Base-by-base conservation (phyloP, 257 asterid genomes). In the Catharanthus roseus region DNA sequence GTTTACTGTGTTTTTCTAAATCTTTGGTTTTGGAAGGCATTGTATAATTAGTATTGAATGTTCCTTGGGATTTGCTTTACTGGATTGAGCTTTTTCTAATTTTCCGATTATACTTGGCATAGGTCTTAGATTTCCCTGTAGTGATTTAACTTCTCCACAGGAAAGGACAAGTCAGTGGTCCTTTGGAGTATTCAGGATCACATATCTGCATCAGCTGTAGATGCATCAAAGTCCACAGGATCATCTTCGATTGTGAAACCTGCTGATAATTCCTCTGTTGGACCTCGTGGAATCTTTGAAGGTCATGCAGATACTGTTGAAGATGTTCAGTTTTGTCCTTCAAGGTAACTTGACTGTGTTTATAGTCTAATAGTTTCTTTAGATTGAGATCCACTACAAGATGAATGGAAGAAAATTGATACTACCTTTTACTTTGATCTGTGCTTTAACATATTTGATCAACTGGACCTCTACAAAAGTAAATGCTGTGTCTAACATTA, bases 111-210 rank as follows among this genome's bases (percentile, higher is more conserved):
- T 56, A n/a, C 28, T 65, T 39, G 28, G 26, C 53, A 4, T 26
- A n/a, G 6, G 24, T 63, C 53, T 10, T 51, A 38, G 67, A 47
- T 29, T 50, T 78, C 26, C 38, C 38, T 72, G 24, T 70, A 61
- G 53, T 21, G 47, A 68, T 23, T 61, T 18, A 19, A 42, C n/a
- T 49, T 44, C 33, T 42, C 63, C 67, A 36, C 91, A 95, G 99
- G 99, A 71, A 95, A 88, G 85, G 99, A 95, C 83, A 95, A 89
- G 75, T 80, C 89, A 71, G 97, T 95, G 76, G 99, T 95, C 31
- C 78, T 95, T 72, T 95, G 99, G 99, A 91, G 96, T 74, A 91
- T 95, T 78, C 92, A 89, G 82, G 99, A 95, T 74, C 97, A 95
- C 73, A 88, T 89, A 69, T 91, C 97, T 62, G 82, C 95, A 44